These are phyloP conservation scores for Zychaea mexicana DNA, from an alignment of 371 early-diverging fungal genomes.

Conservation along the genomic window DNA sequence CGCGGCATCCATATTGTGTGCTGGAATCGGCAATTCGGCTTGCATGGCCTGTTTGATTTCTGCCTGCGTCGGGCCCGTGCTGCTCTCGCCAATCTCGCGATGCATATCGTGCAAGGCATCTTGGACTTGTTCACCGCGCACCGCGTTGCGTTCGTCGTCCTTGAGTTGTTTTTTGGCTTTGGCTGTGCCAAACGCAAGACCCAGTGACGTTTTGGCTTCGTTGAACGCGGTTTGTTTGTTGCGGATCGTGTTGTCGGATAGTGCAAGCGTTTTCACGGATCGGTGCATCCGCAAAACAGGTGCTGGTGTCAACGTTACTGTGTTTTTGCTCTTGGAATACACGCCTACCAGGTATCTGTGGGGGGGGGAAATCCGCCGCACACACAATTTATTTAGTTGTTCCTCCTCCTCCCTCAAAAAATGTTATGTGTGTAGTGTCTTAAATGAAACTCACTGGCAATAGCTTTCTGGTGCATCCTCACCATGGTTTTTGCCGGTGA, in stretches of 20 bases:
- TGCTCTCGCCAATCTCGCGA: slow-evolving; percentile 58
- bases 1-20: slow-evolving; percentile 65
- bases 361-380: too few relatives aligned
- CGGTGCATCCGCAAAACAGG: slow-evolving; percentile 69
- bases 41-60: slow-evolving; percentile 55
- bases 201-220: slow-evolving; percentile 72
- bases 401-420: too few relatives aligned
- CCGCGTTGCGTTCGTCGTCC: slow-evolving; percentile 82
- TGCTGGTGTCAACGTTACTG: slow-evolving; percentile 67
- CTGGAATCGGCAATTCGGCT: slow-evolving; percentile 72
- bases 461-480: slow-evolving; percentile 45
- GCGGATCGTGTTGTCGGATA: slow-evolving; percentile 14
- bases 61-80: slow-evolving; percentile 46
- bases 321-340: slow-evolving; percentile 63
- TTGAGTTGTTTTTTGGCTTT: slow-evolving; percentile 79
- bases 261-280: slow-evolving; percentile 65
- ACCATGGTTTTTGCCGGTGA: slow-evolving; percentile 71
- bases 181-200: slow-evolving; percentile 91
- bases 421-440: too few relatives aligned
- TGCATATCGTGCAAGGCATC: slow-evolving; percentile 61
- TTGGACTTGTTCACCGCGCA: slow-evolving; percentile 58
- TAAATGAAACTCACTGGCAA: slow-evolving; percentile 49
- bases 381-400: not conserved
- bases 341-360: slow-evolving; percentile 79
- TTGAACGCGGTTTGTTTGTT: slow-evolving; percentile 19